phyloP scores from a whole-genome alignment of 495 filamentous ascomycete species.

The Rhypophila decipiens region DNA sequence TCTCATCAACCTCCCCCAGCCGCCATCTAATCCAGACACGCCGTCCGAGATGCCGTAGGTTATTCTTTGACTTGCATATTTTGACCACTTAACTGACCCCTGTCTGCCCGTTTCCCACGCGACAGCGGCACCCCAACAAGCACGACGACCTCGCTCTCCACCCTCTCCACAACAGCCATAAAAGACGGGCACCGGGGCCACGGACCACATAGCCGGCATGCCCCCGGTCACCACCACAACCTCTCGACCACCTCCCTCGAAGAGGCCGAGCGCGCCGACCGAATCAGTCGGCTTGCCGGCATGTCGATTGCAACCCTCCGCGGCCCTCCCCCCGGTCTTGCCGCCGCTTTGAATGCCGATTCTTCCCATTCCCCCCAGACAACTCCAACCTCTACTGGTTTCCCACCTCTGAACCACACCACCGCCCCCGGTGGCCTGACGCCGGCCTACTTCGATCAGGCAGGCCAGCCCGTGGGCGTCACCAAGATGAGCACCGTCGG shows the following conservation, averaged over 20 bases:
- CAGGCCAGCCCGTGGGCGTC: conserved; percentile 47
- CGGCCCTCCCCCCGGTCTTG: conserved; percentile 26
- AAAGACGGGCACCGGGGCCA: conserved; percentile 88
- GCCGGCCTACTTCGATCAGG: conserved; percentile 65
- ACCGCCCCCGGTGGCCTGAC: conserved; percentile 31
- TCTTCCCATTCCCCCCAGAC: conserved; percentile 22
- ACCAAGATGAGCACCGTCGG: conserved; percentile 80
- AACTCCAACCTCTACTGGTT: conserved; percentile 24
- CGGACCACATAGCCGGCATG: conserved; percentile 39
- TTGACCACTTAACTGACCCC: neutral
- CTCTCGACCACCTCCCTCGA: conserved; percentile 61
- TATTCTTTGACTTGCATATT: conserved; percentile 1
- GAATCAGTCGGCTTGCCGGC: conserved; percentile 84
- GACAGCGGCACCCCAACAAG: conserved; percentile 85
- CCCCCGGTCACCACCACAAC: conserved; percentile 52
- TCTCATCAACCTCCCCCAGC: conserved; percentile 78
- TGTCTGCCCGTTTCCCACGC: conserved; percentile 6
- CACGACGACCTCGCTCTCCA: conserved; percentile 76
- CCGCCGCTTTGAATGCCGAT: conserved; percentile 13
- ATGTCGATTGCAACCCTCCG: conserved; percentile 72
- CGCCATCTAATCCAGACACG: conserved; percentile 78
- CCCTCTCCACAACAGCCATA: conserved; percentile 84
- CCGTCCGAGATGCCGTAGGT: conserved; percentile 87
- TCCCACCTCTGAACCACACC: conserved; percentile 8
- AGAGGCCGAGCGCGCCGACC: conserved; percentile 90